Evolutionary conservation across 2,329 filamentous ascomycete genomes (phyloP).

Genomic region (Phyllosticta citrichinensis): DNA sequence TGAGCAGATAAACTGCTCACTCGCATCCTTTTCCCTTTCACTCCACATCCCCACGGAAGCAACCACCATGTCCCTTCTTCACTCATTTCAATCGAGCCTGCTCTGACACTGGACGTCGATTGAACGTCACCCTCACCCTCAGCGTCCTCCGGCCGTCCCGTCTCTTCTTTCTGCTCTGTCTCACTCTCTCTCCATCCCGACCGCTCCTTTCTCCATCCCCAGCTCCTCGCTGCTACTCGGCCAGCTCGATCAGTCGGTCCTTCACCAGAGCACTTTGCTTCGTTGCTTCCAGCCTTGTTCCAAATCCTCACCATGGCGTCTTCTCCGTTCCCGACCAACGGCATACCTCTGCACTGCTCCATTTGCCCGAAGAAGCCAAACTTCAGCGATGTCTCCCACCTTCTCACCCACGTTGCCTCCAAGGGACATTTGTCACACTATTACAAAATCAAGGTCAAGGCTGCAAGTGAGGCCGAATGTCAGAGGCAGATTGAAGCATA

Average conservation of each 20-base stretch:
- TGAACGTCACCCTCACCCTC: background rate
- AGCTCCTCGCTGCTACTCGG: background rate
- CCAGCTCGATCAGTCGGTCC: conserved; percentile 16
- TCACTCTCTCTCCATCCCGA: conserved; percentile 5
- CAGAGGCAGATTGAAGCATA: conserved; percentile 55
- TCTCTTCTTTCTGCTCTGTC: conserved; percentile 16
- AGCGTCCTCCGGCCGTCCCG: background rate
- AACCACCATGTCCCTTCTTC: background rate
- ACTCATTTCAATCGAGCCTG: background rate
- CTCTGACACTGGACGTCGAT: background rate
- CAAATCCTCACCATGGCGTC: conserved; percentile 27
- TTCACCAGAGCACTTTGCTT: conserved; percentile 9
- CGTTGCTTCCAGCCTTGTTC: conserved; percentile 17
- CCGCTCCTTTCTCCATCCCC: conserved; percentile 16
- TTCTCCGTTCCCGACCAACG: conserved; percentile 13
- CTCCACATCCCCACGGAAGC: background rate
- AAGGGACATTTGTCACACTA: conserved; percentile 83
- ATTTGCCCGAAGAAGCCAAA: conserved; percentile 70
- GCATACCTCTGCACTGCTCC: conserved; percentile 64
- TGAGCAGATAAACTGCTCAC: background rate
- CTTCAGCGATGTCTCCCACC: conserved; percentile 85
- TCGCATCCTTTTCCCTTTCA: background rate
- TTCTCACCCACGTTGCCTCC: conserved; percentile 84
- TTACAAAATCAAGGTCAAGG: conserved; percentile 69
- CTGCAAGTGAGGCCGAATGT: conserved; percentile 57